A percentile compares a stretch with the other conserved stretches of the same genome.
These are phyloP conservation scores for Kwoniella sp. DNA, from an alignment of 768 basidiomycete genomes.

Conservation along the genomic window DNA sequence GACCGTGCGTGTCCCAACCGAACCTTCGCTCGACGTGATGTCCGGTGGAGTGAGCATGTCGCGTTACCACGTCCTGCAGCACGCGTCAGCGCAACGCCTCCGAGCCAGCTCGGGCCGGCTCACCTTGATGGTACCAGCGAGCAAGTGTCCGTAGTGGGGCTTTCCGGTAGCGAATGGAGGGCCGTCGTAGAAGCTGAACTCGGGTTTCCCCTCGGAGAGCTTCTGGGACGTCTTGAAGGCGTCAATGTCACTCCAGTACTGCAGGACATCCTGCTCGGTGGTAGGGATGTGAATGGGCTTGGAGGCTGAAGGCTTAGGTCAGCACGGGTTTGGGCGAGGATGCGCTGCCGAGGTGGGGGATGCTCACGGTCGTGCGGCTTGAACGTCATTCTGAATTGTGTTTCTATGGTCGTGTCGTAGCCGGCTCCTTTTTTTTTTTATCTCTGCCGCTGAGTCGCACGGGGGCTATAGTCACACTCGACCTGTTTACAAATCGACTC, in stretches of 20 bases:
- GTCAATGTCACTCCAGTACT: constrained; percentile 93
- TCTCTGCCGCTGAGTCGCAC: too few relatives aligned
- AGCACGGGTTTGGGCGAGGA: background rate
- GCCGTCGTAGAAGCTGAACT: constrained; percentile 93
- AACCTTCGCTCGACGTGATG: constrained; percentile 89
- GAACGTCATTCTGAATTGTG: constrained; percentile 26
- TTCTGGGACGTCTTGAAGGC: constrained; percentile 93
- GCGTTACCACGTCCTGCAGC: constrained; percentile 86
- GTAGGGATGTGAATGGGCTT: constrained; percentile 44
- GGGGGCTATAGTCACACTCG: too few relatives aligned
- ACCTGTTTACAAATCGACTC: too few relatives aligned
- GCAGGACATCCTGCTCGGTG: constrained; percentile 67
- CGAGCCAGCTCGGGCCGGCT: constrained; percentile 6
- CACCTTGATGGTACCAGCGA: constrained; percentile 57
- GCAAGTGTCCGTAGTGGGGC: constrained; percentile 91
- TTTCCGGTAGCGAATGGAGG: constrained; percentile 95
- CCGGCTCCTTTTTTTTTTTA: too few relatives aligned
- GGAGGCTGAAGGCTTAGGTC: constrained; percentile 21
- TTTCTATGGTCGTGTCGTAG: too few relatives aligned
- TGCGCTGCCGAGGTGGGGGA: background rate
- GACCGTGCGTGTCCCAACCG: constrained; percentile 98
- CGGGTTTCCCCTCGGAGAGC: constrained; percentile 82
- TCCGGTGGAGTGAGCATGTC: constrained; percentile 89
- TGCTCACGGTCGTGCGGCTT: constrained; percentile 32
- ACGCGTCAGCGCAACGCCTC: too few relatives aligned